Base-by-base conservation (phyloP, 2,329 filamentous ascomycete species). In the Arthrobotrys sphaeroides region DNA sequence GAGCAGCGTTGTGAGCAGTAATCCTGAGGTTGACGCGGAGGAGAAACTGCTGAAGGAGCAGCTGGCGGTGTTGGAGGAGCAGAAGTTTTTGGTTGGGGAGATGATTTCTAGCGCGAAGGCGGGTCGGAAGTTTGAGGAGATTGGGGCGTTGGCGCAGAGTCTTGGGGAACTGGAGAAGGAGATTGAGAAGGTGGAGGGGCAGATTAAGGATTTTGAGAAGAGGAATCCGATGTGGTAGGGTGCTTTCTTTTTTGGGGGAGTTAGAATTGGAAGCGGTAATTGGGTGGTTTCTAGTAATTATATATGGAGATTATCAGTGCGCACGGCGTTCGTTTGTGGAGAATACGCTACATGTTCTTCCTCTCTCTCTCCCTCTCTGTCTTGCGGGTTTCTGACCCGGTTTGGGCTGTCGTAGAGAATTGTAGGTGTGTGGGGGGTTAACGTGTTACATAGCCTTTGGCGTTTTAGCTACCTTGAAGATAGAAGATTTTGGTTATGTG, bases 11-110 rank as follows among this genome's bases (percentile, higher is more conserved):
- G 82, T 85, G 62, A 86, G 87, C 78, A 86, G 86, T 70, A 87
- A 85, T 75, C 90, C 88, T 0, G 88, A 88, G 1, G 84, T 96
- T 3, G 93, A 96, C 82, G 88, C 87, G 0, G 93, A 97, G 81
- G 93, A 97, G 82, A 94, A 92, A 81, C 88, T 92, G 18, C 84
- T 96, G 0, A 88, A 91, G 13, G 93, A 97, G 80, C 86, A 89
- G 2, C 84, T 97, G 10, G 91, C 95, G 28, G 90, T 97, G 5
- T 85, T 97, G 0, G 93, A 97, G 82, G 94, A 97, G 83, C 94
- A 97, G 82, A 90, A 90, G 77, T 96, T 96, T 82, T 89, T 97
- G 83, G 93, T 97, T 0, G 88, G 90, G 38, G 89, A 92, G 79
- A 96, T 96, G 93, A 88, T 96, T 47, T 88, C 88, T 5, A 88